Evolutionary conservation across 2,329 filamentous ascomycete genomes (phyloP).

Genomic region (Diaporthe citri): DNA sequence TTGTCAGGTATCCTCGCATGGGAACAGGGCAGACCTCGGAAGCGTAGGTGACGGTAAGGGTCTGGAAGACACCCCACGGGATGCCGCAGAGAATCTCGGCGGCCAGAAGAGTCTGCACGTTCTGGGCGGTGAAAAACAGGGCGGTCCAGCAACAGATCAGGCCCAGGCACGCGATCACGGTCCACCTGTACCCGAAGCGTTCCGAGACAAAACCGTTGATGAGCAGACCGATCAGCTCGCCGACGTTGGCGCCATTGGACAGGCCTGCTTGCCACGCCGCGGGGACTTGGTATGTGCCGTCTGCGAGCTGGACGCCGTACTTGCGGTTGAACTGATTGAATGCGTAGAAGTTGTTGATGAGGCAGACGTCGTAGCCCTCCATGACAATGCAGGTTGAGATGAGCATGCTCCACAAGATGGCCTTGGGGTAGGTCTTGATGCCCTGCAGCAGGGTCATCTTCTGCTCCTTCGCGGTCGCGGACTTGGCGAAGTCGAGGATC

Average conservation of each 20-base stretch:
- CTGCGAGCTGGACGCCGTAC: slow-evolving; percentile 44
- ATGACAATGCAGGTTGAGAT: slow-evolving; percentile 94
- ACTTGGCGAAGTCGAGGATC: slow-evolving; percentile 59
- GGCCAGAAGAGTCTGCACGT: slow-evolving; percentile 68
- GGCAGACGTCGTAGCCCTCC: slow-evolving; percentile 88
- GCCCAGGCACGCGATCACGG: slow-evolving; percentile 69
- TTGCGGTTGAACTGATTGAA: slow-evolving; percentile 46
- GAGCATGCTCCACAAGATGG: slow-evolving; percentile 83
- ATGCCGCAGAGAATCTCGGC: slow-evolving; percentile 75
- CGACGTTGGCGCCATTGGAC: slow-evolving; percentile 64
- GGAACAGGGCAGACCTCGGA: slow-evolving; percentile 80
- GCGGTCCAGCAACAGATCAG: slow-evolving; percentile 69
- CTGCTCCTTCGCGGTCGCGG: slow-evolving; percentile 72
- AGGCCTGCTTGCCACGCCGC: slow-evolving; percentile 54
- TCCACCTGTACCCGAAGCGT: slow-evolving; percentile 76
- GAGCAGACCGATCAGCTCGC: slow-evolving; percentile 75
- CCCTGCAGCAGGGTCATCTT: slow-evolving; percentile 82
- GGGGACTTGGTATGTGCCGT: slow-evolving; percentile 48
- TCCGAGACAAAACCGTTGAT: slow-evolving; percentile 76
- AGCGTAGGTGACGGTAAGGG: slow-evolving; percentile 74
- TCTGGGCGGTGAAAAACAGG: slow-evolving; percentile 75
- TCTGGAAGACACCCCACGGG: slow-evolving; percentile 71
- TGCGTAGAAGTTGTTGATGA: slow-evolving; percentile 82
- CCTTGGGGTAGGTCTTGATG: slow-evolving; percentile 86
- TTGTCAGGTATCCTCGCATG: slow-evolving; percentile 78